These are phyloP conservation scores for Trametes villosa DNA, from an alignment of 768 basidiomycete species.

Conservation along the genomic window DNA sequence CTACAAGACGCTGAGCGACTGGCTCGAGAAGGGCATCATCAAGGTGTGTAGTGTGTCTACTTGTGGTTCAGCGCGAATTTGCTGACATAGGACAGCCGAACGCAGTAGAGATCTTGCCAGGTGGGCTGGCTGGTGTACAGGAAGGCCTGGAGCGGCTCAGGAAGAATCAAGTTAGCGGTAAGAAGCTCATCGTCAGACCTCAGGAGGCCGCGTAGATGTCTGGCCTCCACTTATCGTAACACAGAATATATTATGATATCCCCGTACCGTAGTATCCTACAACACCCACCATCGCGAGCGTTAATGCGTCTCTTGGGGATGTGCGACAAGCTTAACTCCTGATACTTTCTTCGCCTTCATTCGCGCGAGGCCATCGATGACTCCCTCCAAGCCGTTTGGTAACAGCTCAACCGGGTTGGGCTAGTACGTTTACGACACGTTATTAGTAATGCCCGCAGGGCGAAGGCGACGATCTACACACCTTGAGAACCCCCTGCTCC, in stretches of 20 bases:
- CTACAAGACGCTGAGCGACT: conserved; percentile 22
- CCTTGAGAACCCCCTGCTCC: conserved; percentile 28
- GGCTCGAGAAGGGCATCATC: conserved; percentile 25
- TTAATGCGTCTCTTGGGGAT: conserved; percentile 43
- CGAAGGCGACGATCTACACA: neutral
- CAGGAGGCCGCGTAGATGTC: conserved; percentile 29
- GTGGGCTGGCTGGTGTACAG: conserved; percentile 29
- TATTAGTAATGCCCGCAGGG: neutral
- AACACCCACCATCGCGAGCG: no score
- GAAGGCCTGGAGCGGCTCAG: conserved; percentile 27
- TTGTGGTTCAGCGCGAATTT: no score
- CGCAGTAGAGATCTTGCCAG: conserved; percentile 30
- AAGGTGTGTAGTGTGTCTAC: conserved; percentile 19
- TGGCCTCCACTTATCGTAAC: no score
- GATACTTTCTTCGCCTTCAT: conserved; percentile 46
- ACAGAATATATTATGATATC: neutral
- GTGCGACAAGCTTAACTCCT: conserved; percentile 49
- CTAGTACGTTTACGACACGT: conserved; percentile 32
- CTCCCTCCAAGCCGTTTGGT: conserved; percentile 45
- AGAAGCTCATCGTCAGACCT: conserved; percentile 32
- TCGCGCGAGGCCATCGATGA: conserved; percentile 46
- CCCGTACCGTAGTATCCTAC: neutral
- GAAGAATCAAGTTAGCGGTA: conserved; percentile 28
- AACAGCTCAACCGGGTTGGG: conserved; percentile 49
- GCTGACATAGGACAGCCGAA: conserved; percentile 29